Evolutionary conservation across 176 grass and related monocot species (phyloP).

Genomic region (Elaeis guineensis): DNA sequence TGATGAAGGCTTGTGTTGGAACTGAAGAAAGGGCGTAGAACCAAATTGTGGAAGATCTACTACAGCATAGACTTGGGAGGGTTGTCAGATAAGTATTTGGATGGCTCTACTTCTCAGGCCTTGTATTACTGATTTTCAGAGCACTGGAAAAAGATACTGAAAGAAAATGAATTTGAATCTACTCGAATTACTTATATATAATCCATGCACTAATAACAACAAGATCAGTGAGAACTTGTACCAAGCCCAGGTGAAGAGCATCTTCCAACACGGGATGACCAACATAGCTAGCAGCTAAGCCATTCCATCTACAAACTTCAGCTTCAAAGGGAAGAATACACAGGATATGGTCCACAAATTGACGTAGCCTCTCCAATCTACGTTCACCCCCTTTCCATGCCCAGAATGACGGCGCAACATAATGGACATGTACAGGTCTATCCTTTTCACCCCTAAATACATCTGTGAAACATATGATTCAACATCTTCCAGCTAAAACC

Average conservation of each 20-base stretch:
- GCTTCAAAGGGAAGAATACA: conserved; percentile 98
- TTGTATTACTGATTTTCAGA: too few relatives aligned
- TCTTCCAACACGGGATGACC: conserved; percentile 85
- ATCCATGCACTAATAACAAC: too few relatives aligned
- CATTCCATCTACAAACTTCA: conserved; percentile 66
- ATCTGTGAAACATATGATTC: conserved; percentile 33
- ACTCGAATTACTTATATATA: too few relatives aligned
- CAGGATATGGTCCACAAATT: conserved; percentile 80
- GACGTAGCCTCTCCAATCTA: conserved; percentile 43
- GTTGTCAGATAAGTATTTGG: too few relatives aligned
- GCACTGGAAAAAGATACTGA: too few relatives aligned
- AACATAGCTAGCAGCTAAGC: conserved; percentile 81
- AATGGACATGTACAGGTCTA: conserved; percentile 68
- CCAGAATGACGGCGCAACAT: conserved; percentile 96
- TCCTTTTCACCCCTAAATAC: conserved; percentile 22
- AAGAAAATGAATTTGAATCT: too few relatives aligned
- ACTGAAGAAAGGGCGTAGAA: too few relatives aligned
- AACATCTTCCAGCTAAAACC: too few relatives aligned
- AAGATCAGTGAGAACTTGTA: conserved; percentile 11
- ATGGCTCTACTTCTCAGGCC: too few relatives aligned
- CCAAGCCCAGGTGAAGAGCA: conserved; percentile 50
- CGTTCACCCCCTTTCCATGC: conserved; percentile 94
- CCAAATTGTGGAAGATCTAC: too few relatives aligned
- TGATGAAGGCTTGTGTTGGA: too few relatives aligned
- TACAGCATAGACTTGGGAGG: too few relatives aligned